These are phyloP conservation scores for Aspergillus felis DNA, from an alignment of 2,329 filamentous ascomycete genomes.

Conservation along the genomic window DNA sequence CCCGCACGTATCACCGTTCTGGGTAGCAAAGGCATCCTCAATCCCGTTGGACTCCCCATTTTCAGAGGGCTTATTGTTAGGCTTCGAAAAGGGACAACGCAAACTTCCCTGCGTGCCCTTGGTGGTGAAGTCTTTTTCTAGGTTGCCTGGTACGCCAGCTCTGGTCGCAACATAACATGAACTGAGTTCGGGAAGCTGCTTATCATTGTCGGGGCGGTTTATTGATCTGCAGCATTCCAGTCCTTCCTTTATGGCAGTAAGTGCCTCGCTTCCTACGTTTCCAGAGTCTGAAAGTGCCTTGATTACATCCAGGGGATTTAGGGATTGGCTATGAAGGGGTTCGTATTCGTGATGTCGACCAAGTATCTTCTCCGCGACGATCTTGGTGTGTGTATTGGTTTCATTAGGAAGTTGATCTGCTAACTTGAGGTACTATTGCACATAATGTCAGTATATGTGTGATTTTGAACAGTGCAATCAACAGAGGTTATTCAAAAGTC, in stretches of 20 bases:
- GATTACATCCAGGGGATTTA: conserved; percentile 59
- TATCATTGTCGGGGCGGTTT: conserved; percentile 27
- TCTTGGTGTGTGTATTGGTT: conserved; percentile 28
- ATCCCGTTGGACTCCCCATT: conserved; percentile 36
- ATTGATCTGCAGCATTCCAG: conserved; percentile 39
- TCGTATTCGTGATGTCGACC: conserved; percentile 28
- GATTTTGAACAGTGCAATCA: conserved; percentile 12
- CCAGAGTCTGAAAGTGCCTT: conserved; percentile 55
- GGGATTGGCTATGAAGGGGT: conserved; percentile 55
- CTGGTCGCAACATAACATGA: conserved; percentile 38
- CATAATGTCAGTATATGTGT: conserved; percentile 24
- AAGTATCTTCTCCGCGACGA: conserved; percentile 27
- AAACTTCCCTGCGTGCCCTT: conserved; percentile 74
- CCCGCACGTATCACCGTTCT: conserved; percentile 40
- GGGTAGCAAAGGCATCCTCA: conserved; percentile 36
- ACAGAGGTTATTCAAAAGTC: conserved; percentile 26
- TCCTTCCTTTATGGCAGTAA: conserved; percentile 35
- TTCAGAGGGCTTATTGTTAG: conserved; percentile 39
- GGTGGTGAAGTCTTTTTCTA: conserved; percentile 90
- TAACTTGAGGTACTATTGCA: conserved; percentile 32
- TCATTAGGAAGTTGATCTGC: conserved; percentile 27
- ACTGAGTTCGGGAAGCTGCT: conserved; percentile 30
- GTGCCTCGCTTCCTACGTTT: conserved; percentile 58
- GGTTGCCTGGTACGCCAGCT: conserved; percentile 60
- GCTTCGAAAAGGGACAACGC: conserved; percentile 72